Percentiles rank a stretch among this genome's conserved stretches.
Conservation (phyloP, 352 stramenopile genomes). For the Globisporangium recalcitrans region DNA sequence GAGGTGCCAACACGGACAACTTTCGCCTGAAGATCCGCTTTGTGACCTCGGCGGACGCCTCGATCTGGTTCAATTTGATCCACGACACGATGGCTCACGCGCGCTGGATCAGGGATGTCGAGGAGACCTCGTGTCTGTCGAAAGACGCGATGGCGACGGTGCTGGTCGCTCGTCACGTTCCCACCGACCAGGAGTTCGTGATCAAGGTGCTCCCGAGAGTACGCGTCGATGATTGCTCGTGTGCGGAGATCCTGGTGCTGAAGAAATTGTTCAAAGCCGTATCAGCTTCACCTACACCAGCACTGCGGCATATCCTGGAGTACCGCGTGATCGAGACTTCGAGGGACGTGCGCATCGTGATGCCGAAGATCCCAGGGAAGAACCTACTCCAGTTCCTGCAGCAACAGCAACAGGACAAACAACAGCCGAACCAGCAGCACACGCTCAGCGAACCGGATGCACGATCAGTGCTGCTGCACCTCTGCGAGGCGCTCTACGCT, state of each 20-base stretch:
- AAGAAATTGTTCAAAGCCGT: slow-evolving; percentile 25
- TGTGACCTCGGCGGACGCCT: slow-evolving; percentile 37
- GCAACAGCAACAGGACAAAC: slow-evolving; percentile 4
- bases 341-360: slow-evolving; percentile 42
- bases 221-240: slow-evolving; percentile 17
- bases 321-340: slow-evolving; percentile 53
- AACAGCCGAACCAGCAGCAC: background rate
- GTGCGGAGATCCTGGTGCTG: slow-evolving; percentile 38
- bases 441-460: slow-evolving; percentile 36
- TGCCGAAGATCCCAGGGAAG: slow-evolving; percentile 41
- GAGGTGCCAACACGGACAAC: background rate
- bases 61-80: slow-evolving; percentile 43
- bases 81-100: slow-evolving; percentile 34
- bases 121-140: slow-evolving; percentile 19
- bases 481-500: slow-evolving; percentile 85
- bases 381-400: slow-evolving; percentile 43
- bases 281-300: background rate
- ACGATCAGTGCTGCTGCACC: slow-evolving; percentile 25
- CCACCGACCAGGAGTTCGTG: slow-evolving; percentile 29
- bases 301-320: slow-evolving; percentile 24
- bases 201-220: slow-evolving; percentile 34
- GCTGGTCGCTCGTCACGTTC: slow-evolving; percentile 11
- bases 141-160: slow-evolving; percentile 15
- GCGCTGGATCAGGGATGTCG: slow-evolving; percentile 28
- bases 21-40: slow-evolving; percentile 48